Conservation (phyloP, 1,284 basidiomycete species). For the Fomitopsis palustris region DNA sequence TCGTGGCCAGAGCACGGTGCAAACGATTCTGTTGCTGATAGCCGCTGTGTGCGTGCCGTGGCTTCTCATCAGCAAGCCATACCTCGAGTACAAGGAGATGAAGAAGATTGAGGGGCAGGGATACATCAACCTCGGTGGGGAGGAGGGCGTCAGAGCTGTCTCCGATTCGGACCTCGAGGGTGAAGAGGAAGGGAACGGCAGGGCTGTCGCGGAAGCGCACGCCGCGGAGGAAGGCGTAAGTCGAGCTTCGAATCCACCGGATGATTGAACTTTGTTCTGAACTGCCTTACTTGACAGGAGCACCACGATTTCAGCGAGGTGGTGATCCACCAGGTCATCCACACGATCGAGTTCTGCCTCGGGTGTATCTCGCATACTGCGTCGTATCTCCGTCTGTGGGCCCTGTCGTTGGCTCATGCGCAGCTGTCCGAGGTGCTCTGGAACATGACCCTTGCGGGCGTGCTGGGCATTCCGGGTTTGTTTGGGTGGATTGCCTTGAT, state of each 20-base stretch:
- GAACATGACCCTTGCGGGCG: slow-evolving; percentile 74
- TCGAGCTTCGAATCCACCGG: slow-evolving; percentile 12
- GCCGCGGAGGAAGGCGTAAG: slow-evolving; percentile 63
- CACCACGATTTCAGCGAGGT: slow-evolving; percentile 92
- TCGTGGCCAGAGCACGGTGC: slow-evolving; percentile 84
- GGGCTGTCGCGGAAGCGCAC: slow-evolving; percentile 64
- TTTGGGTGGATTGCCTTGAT: slow-evolving; percentile 58
- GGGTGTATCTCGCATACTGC: slow-evolving; percentile 99
- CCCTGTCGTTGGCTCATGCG: slow-evolving; percentile 95
- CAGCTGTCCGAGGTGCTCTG: slow-evolving; percentile 96
- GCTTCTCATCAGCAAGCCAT: slow-evolving; percentile 95
- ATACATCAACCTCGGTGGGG: slow-evolving; percentile 69
- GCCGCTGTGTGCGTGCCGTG: slow-evolving; percentile 93
- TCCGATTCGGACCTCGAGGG: slow-evolving; percentile 66
- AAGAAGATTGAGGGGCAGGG: slow-evolving; percentile 82
- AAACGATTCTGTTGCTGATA: slow-evolving; percentile 76
- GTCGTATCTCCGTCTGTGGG: slow-evolving; percentile 98
- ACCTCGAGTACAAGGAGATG: slow-evolving; percentile 89
- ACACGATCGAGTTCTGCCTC: slow-evolving; percentile 98
- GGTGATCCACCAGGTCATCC: slow-evolving; percentile 95
- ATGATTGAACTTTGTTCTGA: slow-evolving; percentile 7
- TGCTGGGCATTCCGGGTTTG: slow-evolving; percentile 55
- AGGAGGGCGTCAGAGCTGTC: slow-evolving; percentile 40
- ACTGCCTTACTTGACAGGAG: slow-evolving; percentile 42
- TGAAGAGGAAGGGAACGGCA: slow-evolving; percentile 85